These are phyloP conservation scores for Myochromella boudieri DNA, from an alignment of 768 basidiomycete species.

Conservation along the genomic window DNA sequence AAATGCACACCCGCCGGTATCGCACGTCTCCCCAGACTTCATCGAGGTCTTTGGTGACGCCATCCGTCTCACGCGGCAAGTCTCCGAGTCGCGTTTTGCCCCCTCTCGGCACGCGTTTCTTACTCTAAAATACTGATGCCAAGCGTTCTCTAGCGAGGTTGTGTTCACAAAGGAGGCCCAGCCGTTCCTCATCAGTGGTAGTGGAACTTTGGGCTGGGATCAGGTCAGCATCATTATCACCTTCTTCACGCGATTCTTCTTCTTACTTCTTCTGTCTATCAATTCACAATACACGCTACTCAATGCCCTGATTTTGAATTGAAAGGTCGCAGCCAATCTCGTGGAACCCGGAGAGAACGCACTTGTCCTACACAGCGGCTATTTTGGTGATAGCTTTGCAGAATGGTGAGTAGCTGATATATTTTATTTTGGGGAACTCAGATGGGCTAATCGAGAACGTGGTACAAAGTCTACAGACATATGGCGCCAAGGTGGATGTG, in stretches of 20 bases:
- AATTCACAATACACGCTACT: too few species aligned
- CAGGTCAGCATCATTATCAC: constrained; percentile 49
- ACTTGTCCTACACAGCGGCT: constrained; percentile 86
- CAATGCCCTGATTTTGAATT: constrained; percentile 3
- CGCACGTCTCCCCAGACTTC: constrained; percentile 89
- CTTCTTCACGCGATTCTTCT: not conserved
- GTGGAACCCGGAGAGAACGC: constrained; percentile 78
- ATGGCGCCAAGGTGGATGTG: constrained; percentile 86
- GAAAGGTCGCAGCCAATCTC: constrained; percentile 84
- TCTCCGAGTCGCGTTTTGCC: constrained; percentile 2
- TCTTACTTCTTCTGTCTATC: too few species aligned
- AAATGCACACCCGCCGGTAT: constrained; percentile 90
- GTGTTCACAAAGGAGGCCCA: constrained; percentile 78
- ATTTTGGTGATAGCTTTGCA: constrained; percentile 90
- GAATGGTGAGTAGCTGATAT: constrained; percentile 68
- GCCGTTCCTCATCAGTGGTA: constrained; percentile 92
- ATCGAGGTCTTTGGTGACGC: constrained; percentile 86
- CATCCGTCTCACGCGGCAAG: constrained; percentile 78
- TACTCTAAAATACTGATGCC: constrained; percentile 4
- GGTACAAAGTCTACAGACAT: constrained; percentile 66
- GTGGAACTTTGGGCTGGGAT: constrained; percentile 97
- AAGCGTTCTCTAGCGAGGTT: constrained; percentile 51
- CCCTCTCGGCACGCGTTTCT: constrained; percentile 5
- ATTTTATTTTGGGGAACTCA: not conserved
- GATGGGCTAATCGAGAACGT: not conserved